Conservation (phyloP, 106 monocot species). For the Alisma plantagoaquatica region DNA sequence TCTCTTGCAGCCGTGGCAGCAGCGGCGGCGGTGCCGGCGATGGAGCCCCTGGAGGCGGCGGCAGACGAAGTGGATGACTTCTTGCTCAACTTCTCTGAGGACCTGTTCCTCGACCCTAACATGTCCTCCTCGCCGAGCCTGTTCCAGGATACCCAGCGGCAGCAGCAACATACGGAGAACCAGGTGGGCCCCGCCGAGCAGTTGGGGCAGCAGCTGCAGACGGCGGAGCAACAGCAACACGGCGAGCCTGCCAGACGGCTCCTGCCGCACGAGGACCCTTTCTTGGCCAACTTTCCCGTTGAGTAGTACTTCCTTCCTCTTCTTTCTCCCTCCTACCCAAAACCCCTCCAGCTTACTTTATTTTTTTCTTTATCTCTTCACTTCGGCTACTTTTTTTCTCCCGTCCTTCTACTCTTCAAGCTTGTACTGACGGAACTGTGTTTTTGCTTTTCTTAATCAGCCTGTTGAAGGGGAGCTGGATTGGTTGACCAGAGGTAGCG, state of each 20-base stretch:
- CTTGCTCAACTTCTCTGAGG: constrained; percentile 5
- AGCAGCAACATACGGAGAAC: no score
- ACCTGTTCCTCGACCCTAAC: neutral
- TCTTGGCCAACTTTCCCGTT: constrained; percentile 1
- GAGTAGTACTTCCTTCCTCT: neutral
- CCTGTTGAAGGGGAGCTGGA: constrained; percentile 52
- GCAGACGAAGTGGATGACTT: constrained; percentile 7
- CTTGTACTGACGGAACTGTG: neutral
- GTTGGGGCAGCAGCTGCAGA: neutral
- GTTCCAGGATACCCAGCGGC: neutral
- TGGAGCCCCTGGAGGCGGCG: constrained; percentile 5
- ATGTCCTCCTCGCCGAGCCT: neutral
- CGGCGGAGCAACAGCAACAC: neutral
- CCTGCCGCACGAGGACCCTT: neutral
- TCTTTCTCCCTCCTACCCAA: no score
- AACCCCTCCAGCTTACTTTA: neutral
- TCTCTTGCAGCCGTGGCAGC: no score
- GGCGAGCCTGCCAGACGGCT: neutral
- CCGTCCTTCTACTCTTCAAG: neutral
- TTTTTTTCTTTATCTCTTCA: neutral
- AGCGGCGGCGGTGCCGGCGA: neutral
- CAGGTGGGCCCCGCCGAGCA: constrained; percentile 1
- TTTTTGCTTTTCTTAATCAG: no score
- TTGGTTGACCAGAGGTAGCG: constrained; percentile 47
- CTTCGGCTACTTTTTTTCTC: neutral